Evolutionary conservation across 176 grass and related monocot genomes (phyloP), one percentile per base, ranked within the genome.

Genomic region (Elymus sibiricus): DNA sequence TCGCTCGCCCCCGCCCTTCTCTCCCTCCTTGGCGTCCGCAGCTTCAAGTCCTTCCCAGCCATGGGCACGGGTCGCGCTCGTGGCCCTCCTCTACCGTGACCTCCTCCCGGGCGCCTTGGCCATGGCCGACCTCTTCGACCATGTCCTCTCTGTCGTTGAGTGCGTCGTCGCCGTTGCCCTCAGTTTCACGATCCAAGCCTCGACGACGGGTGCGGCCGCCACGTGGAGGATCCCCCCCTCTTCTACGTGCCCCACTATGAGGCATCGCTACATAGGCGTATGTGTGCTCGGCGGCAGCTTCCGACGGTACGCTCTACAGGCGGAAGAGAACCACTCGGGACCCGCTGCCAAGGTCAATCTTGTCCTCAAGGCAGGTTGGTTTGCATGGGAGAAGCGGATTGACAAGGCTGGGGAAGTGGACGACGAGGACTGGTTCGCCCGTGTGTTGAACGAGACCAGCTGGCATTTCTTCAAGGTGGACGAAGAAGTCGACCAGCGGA

Each of bases 241-340:
- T 98, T 95, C 87, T 95, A 95, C 87, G 95, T 93, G 95, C 93
- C 93, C 6, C 95, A 98, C 76, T 95, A 89, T 67, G 91, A 95
- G 90, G 91, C 77, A 12, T 64, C 73, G 8, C 85, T 95, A 87
- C 74, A 35, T 35, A 5, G 79, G 62, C 38, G 25, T 95, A 71
- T 85, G 69, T 44, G 76, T 98, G 72, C 86, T 95, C 24, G 93
- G 91, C 63, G 92, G 95, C 76, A 98, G 91, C 83, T 98, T 98
- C 84, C 63, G 37, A 10, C 40, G 70, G 16, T 95, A 98, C 59
- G 89, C 75, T 1, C 56, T 47, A 22, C 87, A 89, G 70, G 87
- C 89, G 26, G 80, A 83, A 64, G 56, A 77, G 19, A 77, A 81
- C 22, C 64, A 79, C 15, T 81, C 62, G 2, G 79, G 32, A 22